A percentile compares a stretch with the other conserved stretches of the same genome.
phyloP scores from a whole-genome alignment of 305 asterid genomes.

The Fraxinus platypoda region DNA sequence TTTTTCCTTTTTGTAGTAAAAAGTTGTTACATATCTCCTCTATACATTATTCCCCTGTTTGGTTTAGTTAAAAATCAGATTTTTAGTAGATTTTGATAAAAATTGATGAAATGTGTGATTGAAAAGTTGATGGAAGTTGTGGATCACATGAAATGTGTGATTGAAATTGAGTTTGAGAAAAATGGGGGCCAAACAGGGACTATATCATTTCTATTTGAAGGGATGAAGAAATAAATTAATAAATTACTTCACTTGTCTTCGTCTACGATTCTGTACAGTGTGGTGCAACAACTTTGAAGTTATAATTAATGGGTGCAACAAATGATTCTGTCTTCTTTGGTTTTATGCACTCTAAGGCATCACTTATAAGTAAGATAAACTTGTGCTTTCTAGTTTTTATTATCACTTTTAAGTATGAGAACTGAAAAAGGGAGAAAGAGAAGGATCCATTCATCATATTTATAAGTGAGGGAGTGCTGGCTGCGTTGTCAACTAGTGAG shows the following conservation, averaged over 20 bases:
- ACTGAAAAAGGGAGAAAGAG: neutral
- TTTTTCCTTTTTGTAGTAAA: neutral
- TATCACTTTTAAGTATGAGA: neutral
- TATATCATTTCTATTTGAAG: neutral
- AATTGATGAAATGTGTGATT: neutral
- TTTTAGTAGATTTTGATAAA: too few species aligned
- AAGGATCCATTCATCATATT: neutral
- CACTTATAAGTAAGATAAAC: neutral
- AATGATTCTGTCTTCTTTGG: neutral
- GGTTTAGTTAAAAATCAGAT: neutral
- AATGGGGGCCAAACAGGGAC: neutral
- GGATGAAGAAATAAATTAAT: neutral
- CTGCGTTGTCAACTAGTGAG: neutral
- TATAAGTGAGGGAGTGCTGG: neutral
- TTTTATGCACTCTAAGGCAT: neutral
- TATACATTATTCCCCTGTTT: neutral
- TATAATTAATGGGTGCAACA: neutral
- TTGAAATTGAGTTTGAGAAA: neutral
- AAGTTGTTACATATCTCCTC: neutral
- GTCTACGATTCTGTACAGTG: neutral
- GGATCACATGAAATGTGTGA: neutral
- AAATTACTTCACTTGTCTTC: neutral
- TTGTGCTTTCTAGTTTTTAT: neutral
- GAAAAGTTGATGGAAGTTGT: neutral
- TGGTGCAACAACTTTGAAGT: neutral